Base-by-base conservation (phyloP, 2,329 filamentous ascomycete species). In the Pestalotiopsis fici region DNA sequence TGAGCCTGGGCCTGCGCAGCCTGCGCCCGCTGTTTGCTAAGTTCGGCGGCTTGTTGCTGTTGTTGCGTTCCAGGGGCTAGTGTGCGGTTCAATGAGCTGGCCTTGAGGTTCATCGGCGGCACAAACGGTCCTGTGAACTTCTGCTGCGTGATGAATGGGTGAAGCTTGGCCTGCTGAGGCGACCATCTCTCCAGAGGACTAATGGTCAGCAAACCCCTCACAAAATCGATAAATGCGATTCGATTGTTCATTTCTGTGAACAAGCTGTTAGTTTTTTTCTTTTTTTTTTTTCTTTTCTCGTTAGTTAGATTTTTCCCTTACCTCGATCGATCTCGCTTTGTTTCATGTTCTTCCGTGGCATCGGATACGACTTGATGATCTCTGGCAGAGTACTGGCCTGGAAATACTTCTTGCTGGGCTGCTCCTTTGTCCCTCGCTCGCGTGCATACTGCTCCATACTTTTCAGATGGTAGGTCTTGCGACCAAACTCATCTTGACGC, bases 311-410 rank as follows among this genome's bases (percentile, higher is more conserved):
- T 70, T 67, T 4, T 5, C 57, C 69, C 87, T 77, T 85, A 98
- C 96, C 96, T 92, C 96, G 85, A 75, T 99, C 96, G 71, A 99
- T 91, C 81, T 99, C 96, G 73, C 90, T 93, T 79, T 92, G 94
- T 83, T 99, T 99, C 96, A 99, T 99, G 76, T 98, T 98, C 83
- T 99, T 99, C 75, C 96, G 88, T 60, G 96, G 96, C 95, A 99
- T 98, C 5, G 96, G 93, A 77, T 99, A 99, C 66, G 93, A 94
- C 78, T 97, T 94, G 82, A 99, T 98, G 71, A 99, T 99, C 72
- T 99, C 96, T 3, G 95, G 95, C 65, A 99, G 83, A 1, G 94
- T 97, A 54, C 90, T 98, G 43, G 95, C 94, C 74, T 95, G 93
- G 83, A 99, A 99, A 80, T 99, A 99, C 82, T 98, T 98, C 85